These are phyloP conservation scores for Bullera alba DNA, from an alignment of 768 basidiomycete genomes.

Conservation along the genomic window DNA sequence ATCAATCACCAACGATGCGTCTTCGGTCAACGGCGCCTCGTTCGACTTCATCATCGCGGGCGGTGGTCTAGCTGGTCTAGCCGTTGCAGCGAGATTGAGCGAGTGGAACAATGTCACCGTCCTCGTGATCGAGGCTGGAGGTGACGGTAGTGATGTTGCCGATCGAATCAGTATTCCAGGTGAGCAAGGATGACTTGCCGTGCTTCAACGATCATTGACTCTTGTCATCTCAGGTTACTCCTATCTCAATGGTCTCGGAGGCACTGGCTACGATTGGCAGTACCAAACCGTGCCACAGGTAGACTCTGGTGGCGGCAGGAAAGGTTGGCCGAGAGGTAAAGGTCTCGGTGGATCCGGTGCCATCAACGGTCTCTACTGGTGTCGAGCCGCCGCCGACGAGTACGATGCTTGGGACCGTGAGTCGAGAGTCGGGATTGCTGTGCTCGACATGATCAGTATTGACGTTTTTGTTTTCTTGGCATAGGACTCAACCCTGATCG, in stretches of 20 bases:
- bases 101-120: slow-evolving; percentile 53
- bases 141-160: slow-evolving; percentile 39
- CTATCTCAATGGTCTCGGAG: neutral
- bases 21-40: slow-evolving; percentile 11
- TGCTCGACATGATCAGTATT: slow-evolving; percentile 50
- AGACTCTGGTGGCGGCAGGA: slow-evolving; percentile 16
- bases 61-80: slow-evolving; percentile 53
- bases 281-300: neutral
- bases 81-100: slow-evolving; percentile 50
- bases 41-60: slow-evolving; percentile 55
- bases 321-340: slow-evolving; percentile 58
- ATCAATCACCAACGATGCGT: slow-evolving; percentile 19
- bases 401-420: slow-evolving; percentile 36
- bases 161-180: slow-evolving; percentile 44
- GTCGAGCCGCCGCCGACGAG: slow-evolving; percentile 20
- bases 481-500: slow-evolving; percentile 46
- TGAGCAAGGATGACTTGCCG: slow-evolving; percentile 8
- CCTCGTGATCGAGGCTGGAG: slow-evolving; percentile 47
- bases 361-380: slow-evolving; percentile 62
- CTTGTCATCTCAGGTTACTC: neutral
- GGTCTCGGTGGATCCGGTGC: slow-evolving; percentile 64
- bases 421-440: slow-evolving; percentile 4
- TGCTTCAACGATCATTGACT: neutral
- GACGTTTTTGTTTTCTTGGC: slow-evolving; percentile 38
- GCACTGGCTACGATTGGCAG: neutral